Conservation (phyloP, 148 eudicot species). For the Hydrangea macrophylla region DNA sequence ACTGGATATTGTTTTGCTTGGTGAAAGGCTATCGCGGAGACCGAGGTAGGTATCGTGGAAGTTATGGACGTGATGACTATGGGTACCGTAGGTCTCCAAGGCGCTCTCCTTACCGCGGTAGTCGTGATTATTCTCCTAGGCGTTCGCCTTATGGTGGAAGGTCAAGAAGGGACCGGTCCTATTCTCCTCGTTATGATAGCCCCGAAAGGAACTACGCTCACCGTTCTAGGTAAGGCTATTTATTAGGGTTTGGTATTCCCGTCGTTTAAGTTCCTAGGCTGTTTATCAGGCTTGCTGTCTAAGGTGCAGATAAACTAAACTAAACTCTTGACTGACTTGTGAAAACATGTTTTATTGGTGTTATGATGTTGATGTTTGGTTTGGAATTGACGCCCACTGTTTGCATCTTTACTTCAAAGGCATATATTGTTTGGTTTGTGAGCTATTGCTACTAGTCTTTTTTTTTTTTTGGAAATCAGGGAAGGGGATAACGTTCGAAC, state of each 20-base stretch:
- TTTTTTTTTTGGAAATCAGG: too few species aligned
- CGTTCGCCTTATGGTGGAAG: slow-evolving; percentile 78
- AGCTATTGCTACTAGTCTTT: too few species aligned
- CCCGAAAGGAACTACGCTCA: slow-evolving; percentile 69
- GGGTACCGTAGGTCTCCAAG: slow-evolving; percentile 87
- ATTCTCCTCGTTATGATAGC: slow-evolving; percentile 78
- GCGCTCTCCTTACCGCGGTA: slow-evolving; percentile 72
- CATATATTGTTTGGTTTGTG: too few species aligned
- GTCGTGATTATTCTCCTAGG: slow-evolving; percentile 79
- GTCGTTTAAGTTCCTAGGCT: too few species aligned
- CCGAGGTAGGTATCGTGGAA: slow-evolving; percentile 66
- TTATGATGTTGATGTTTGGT: too few species aligned
- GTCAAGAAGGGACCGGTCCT: slow-evolving; percentile 88
- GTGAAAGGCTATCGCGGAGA: slow-evolving; percentile 59
- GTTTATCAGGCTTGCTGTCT: too few species aligned
- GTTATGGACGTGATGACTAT: slow-evolving; percentile 74
- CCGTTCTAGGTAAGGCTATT: slow-evolving; percentile 51
- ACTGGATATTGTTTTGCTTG: background rate
- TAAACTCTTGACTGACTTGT: too few species aligned
- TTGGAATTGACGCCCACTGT: too few species aligned
- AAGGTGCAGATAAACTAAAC: too few species aligned
- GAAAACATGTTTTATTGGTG: too few species aligned
- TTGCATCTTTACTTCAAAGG: too few species aligned
- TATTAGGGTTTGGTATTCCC: background rate
- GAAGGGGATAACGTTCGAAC: too few species aligned